Conservation (phyloP, 2,329 filamentous ascomycete species). For the Talaromyces sp. region DNA sequence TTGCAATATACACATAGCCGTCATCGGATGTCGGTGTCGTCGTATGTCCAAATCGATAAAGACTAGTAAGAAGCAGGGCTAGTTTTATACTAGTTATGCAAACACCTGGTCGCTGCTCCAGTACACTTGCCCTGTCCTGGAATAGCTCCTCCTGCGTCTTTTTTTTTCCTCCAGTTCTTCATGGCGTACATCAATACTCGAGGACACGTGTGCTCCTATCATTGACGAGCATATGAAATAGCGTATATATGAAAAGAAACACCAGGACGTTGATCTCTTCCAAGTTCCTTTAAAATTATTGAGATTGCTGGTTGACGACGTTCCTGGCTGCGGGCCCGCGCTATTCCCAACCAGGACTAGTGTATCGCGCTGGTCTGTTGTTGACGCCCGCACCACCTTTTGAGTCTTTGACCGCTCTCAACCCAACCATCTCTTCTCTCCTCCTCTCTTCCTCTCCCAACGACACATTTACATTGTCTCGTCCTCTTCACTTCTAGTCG, state of each 20-base stretch:
- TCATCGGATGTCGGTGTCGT: neutral
- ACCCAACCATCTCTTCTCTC: constrained; percentile 9
- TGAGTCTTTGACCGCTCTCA: constrained; percentile 22
- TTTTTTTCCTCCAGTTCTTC: neutral
- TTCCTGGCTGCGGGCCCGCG: neutral
- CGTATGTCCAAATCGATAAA: neutral
- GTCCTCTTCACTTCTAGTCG: neutral
- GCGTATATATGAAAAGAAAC: neutral
- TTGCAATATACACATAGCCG: neutral
- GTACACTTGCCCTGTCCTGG: neutral
- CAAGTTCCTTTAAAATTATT: neutral
- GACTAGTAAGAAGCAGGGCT: neutral
- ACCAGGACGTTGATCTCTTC: too few species aligned
- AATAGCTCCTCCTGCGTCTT: neutral
- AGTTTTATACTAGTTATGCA: neutral
- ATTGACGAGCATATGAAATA: neutral
- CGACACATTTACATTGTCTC: neutral
- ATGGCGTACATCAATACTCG: neutral
- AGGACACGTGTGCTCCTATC: neutral
- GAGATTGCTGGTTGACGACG: neutral
- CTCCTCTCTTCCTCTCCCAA: constrained; percentile 1
- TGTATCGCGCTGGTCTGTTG: constrained; percentile 15
- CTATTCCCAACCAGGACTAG: constrained; percentile 16
- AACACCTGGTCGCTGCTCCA: neutral
- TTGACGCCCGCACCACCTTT: constrained; percentile 24